Conservation (phyloP, 371 early-diverging fungal species). For the Syncephalastrum contaminatum region DNA sequence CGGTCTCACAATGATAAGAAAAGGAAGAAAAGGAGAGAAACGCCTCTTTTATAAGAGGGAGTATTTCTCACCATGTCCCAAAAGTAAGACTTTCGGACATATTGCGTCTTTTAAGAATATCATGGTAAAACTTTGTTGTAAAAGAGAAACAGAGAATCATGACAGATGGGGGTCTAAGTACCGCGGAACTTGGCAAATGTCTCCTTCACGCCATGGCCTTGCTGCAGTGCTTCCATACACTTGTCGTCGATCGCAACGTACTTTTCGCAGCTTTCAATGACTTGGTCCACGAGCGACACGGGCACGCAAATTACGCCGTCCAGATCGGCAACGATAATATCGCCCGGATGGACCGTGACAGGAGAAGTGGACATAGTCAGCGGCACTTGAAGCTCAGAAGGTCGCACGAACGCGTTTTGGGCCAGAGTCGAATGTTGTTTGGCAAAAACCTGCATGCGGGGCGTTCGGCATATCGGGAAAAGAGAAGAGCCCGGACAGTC, state of each 20-base stretch:
- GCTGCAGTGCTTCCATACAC: constrained; percentile 68
- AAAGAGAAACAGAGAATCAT: too few species aligned
- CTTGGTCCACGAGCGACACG: constrained; percentile 46
- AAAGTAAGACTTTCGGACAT: too few species aligned
- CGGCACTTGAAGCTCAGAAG: constrained; percentile 61
- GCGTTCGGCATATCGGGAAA: too few species aligned
- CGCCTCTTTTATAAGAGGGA: too few species aligned
- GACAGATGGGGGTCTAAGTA: constrained; percentile 5
- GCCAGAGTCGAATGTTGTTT: constrained; percentile 65
- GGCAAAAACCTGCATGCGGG: constrained; percentile 56
- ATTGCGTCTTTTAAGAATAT: too few species aligned
- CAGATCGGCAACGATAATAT: constrained; percentile 77
- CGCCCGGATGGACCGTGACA: constrained; percentile 61
- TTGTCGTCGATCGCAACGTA: constrained; percentile 62
- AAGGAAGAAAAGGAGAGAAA: too few species aligned
- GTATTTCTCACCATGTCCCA: too few species aligned
- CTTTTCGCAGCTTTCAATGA: constrained; percentile 54
- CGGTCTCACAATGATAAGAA: too few species aligned
- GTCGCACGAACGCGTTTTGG: constrained; percentile 66
- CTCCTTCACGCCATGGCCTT: constrained; percentile 60
- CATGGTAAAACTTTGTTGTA: too few species aligned
- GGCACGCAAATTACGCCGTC: constrained; percentile 80
- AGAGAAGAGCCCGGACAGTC: too few species aligned
- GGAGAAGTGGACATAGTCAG: constrained; percentile 56
- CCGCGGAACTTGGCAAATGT: constrained; percentile 71